Conservation (phyloP, 1,284 basidiomycete species). For the Fistulina hepatica region DNA sequence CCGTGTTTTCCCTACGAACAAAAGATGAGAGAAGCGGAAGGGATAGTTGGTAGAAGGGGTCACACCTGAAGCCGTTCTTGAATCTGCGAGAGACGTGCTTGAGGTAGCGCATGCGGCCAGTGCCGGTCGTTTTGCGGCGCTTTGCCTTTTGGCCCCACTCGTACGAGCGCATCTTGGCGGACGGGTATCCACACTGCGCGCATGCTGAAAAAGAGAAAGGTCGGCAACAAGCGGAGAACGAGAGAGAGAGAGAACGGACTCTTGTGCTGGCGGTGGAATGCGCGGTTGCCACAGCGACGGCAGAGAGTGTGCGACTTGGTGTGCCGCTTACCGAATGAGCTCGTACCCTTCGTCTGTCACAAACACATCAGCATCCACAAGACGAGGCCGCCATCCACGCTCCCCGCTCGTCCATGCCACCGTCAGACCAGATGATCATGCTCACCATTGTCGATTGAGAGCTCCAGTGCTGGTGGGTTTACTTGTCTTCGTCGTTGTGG, state of each 20-base stretch:
- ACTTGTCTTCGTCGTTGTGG: too few species aligned
- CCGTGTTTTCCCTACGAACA: slow-evolving; percentile 14
- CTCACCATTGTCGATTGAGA: too few species aligned
- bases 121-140: slow-evolving; percentile 98
- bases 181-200: slow-evolving; percentile 92
- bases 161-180: slow-evolving; percentile 91
- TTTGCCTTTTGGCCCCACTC: slow-evolving; percentile 99
- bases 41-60: neutral
- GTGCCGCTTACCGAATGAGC: slow-evolving; percentile 77
- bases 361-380: too few species aligned
- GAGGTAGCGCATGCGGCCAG: slow-evolving; percentile 93
- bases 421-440: too few species aligned
- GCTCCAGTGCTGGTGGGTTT: too few species aligned
- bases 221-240: neutral
- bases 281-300: slow-evolving; percentile 85
- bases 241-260: slow-evolving; percentile 39
- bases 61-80: slow-evolving; percentile 95
- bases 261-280: slow-evolving; percentile 97
- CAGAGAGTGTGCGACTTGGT: slow-evolving; percentile 98
- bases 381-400: too few species aligned
- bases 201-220: slow-evolving; percentile 47
- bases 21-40: neutral
- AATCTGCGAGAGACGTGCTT: slow-evolving; percentile 86
- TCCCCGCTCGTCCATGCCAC: too few species aligned
- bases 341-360: too few species aligned